Evolutionary conservation across 306 rosid species (phyloP), one percentile per base, ranked within the genome.

Genomic region (Trifolium dubium): DNA sequence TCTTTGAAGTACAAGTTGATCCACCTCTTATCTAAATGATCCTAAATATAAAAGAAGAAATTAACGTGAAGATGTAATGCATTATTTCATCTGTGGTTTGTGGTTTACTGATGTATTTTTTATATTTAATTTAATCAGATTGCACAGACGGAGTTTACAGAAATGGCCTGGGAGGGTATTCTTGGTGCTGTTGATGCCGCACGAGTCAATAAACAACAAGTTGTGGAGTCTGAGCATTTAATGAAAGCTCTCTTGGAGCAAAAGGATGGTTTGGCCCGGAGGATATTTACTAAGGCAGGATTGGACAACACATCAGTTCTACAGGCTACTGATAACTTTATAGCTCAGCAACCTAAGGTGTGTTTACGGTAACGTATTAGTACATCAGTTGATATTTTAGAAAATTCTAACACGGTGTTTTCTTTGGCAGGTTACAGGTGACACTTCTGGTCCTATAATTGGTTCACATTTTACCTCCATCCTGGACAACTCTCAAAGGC

Each of bases 211-310:
- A 94, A 83, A 77, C 96, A 94, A 70, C 98, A 94, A 78, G 85
- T 94, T 74, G 96, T 91, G 79, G 99, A 94, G 61, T 80, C 97
- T 0, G 99, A 94, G 81, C 97, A 94, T 82, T 81, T 94, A 40
- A 94, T 94, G 99, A 94, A 94, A 83, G 93, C 99, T 1, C 90
- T 94, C 34, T 72, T 94, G 90, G 99, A 94, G 88, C 99, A 94
- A 77, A 94, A 87, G 62, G 93, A 92, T 82, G 97, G 99, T 10
- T 71, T 94, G 74, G 97, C 97, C 6, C 80, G 97, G 80, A 86
- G 99, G 77, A 88, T 92, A 71, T 85, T 94, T 54, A 84, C 97
- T 1, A 92, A 92, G 96, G 93, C 97, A 3, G 99, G 97, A 41
- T 55, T 92, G 30, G 99, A 94, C 83, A 92, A 92, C 87, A 84